A percentile compares a stretch with the other conserved stretches of the same genome.
These are phyloP conservation scores for Miamiensis avidus DNA, from an alignment of 169 alveolate species.

Conservation along the genomic window DNA sequence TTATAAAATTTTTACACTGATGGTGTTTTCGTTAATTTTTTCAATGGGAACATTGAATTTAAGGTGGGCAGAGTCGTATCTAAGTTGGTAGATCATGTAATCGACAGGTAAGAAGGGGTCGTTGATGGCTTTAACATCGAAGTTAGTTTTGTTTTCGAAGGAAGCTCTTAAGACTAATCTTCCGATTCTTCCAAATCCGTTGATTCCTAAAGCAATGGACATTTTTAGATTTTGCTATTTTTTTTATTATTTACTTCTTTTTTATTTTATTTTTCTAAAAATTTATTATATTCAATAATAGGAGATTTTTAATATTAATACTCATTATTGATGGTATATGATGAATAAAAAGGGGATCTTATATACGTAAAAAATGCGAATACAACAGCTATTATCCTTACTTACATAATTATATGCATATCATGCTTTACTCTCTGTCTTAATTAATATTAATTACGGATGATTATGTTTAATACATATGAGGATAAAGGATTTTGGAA, in stretches of 20 bases:
- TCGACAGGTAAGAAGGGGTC: constrained; percentile 68
- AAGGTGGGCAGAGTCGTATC: constrained; percentile 75
- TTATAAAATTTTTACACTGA: constrained; percentile 19
- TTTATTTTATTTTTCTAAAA: constrained; percentile 4
- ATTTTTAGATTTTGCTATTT: constrained; percentile 44
- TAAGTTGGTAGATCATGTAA: constrained; percentile 59
- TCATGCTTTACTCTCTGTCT: too few species aligned
- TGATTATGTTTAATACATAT: too few species aligned
- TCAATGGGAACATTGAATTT: constrained; percentile 39
- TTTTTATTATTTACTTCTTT: constrained; percentile 6
- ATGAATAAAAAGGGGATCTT: too few species aligned
- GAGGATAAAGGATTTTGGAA: too few species aligned
- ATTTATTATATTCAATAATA: too few species aligned
- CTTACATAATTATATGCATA: too few species aligned
- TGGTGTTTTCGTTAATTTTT: neutral
- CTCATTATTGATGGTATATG: too few species aligned
- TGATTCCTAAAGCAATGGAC: constrained; percentile 95
- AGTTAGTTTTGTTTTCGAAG: constrained; percentile 33
- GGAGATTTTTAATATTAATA: too few species aligned
- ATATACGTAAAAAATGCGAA: too few species aligned
- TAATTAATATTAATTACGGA: too few species aligned
- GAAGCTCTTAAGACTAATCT: constrained; percentile 97
- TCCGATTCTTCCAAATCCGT: constrained; percentile 99
- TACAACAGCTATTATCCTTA: too few species aligned
- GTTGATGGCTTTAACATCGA: constrained; percentile 64